Evolutionary conservation across 2,329 filamentous ascomycete genomes (phyloP).

Genomic region (Mariannaea sp.): DNA sequence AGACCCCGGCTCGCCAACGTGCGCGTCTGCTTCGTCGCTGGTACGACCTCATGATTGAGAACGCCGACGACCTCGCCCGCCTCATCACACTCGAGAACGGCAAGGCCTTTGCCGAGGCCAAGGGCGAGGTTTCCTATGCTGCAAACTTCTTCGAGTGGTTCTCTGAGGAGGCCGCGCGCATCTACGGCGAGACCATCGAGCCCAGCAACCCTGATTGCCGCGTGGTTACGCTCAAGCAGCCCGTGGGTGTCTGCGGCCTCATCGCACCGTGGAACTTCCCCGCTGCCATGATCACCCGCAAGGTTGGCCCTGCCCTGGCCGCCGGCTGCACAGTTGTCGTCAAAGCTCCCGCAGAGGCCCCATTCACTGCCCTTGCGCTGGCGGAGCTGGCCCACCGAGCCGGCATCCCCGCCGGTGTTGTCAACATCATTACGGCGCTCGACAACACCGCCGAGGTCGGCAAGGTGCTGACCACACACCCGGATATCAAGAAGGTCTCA

Average conservation of each 20-base stretch:
- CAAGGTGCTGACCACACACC: constrained; percentile 50
- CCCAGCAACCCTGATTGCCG: constrained; percentile 64
- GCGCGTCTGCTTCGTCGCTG: constrained; percentile 65
- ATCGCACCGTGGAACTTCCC: constrained; percentile 62
- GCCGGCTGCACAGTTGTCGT: constrained; percentile 79
- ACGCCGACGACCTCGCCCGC: constrained; percentile 67
- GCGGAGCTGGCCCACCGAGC: constrained; percentile 83
- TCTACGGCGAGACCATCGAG: constrained; percentile 53
- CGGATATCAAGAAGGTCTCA: constrained; percentile 67
- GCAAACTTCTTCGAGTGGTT: constrained; percentile 69
- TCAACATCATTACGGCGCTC: constrained; percentile 81
- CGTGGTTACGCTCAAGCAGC: constrained; percentile 41
- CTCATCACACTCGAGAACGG: constrained; percentile 75
- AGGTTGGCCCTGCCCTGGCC: constrained; percentile 61
- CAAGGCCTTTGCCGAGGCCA: constrained; percentile 67
- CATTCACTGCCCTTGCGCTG: constrained; percentile 82
- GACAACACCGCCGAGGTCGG: constrained; percentile 81
- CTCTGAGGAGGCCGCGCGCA: constrained; percentile 64
- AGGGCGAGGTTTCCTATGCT: constrained; percentile 61
- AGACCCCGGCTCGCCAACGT: constrained; percentile 63
- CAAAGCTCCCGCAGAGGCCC: constrained; percentile 88
- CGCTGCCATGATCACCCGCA: constrained; percentile 56
- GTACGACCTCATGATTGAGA: constrained; percentile 69
- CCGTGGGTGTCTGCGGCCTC: constrained; percentile 43
- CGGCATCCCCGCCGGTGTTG: constrained; percentile 83